These are phyloP conservation scores for Penicillium paradoxum DNA, from an alignment of 495 filamentous ascomycete species.

Conservation along the genomic window DNA sequence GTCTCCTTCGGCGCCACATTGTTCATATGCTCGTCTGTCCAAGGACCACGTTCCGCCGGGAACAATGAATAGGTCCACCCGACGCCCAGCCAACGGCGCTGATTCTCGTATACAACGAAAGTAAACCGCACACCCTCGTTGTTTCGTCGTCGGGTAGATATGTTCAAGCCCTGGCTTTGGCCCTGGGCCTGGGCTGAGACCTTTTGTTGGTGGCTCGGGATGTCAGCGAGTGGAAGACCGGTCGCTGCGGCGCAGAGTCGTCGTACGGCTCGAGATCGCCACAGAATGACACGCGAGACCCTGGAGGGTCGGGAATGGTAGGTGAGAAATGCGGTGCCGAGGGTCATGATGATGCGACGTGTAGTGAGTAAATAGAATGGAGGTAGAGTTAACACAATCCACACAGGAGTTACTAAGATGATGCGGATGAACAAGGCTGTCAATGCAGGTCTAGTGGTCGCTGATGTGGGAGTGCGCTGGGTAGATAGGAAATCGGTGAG, in stretches of 20 bases:
- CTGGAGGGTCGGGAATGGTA: constrained; percentile 88
- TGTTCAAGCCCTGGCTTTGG: constrained; percentile 40
- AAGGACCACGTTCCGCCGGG: constrained; percentile 79
- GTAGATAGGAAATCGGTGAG: constrained; percentile 93
- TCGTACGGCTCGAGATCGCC: constrained; percentile 76
- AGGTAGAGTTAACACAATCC: constrained; percentile 76
- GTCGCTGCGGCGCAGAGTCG: constrained; percentile 63
- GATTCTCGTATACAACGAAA: constrained; percentile 94
- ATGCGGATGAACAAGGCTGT: constrained; percentile 88
- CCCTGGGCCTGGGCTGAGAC: constrained; percentile 36
- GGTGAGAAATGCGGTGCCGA: constrained; percentile 77
- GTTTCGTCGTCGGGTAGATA: constrained; percentile 50
- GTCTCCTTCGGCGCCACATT: constrained; percentile 67
- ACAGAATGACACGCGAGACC: constrained; percentile 81
- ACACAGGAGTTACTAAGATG: constrained; percentile 77
- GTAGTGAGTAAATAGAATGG: constrained; percentile 83
- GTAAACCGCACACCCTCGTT: constrained; percentile 85
- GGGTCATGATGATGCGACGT: constrained; percentile 68
- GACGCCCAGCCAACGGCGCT: constrained; percentile 89
- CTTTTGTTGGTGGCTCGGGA: constrained; percentile 24
- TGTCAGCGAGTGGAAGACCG: constrained; percentile 63
- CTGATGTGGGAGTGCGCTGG: constrained; percentile 82
- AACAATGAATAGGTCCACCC: constrained; percentile 93
- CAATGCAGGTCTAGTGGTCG: constrained; percentile 86
- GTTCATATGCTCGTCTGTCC: constrained; percentile 96